Conservation (phyloP, 2,329 filamentous ascomycete species). For the Pseudogymnoascus sp. region DNA sequence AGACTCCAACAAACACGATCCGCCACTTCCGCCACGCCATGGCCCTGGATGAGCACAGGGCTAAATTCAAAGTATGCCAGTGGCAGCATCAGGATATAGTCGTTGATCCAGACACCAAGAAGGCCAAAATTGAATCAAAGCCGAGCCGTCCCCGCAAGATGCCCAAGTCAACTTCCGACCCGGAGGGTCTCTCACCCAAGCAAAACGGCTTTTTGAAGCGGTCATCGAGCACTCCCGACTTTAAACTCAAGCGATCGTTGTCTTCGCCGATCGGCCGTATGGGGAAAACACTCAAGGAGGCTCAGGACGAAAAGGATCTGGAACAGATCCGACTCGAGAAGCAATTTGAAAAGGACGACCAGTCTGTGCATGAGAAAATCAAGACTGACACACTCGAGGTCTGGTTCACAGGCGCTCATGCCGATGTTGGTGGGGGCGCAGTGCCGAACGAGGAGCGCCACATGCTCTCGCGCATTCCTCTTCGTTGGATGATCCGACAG, state of each 20-base stretch:
- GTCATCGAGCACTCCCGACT: conserved; percentile 7
- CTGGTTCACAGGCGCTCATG: conserved; percentile 36
- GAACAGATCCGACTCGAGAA: conserved; percentile 16
- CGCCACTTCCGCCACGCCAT: conserved; percentile 36
- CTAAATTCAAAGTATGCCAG: conserved; percentile 36
- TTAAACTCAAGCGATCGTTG: background rate
- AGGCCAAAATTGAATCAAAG: background rate
- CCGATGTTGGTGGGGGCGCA: conserved; percentile 37
- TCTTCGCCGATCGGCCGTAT: background rate
- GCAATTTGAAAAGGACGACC: conserved; percentile 13
- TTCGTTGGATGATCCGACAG: conserved; percentile 40
- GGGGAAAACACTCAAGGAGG: background rate
- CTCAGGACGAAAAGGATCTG: conserved; percentile 13
- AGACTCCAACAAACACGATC: conserved; percentile 29
- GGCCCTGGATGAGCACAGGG: conserved; percentile 34
- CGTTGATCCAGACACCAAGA: conserved; percentile 1
- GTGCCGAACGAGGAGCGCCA: conserved; percentile 33
- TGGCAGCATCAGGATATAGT: conserved; percentile 27
- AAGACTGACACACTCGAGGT: conserved; percentile 38
- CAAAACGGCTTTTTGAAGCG: background rate
- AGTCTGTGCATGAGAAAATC: conserved; percentile 13
- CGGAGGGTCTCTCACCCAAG: background rate
- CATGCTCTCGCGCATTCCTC: conserved; percentile 35
- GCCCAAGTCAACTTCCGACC: conserved; percentile 11
- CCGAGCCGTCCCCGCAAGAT: background rate